Percentiles rank a stretch among this genome's conserved stretches.
These are phyloP conservation scores for Aspergillus aculeatus DNA, from an alignment of 2,329 filamentous ascomycete species.

Conservation along the genomic window DNA sequence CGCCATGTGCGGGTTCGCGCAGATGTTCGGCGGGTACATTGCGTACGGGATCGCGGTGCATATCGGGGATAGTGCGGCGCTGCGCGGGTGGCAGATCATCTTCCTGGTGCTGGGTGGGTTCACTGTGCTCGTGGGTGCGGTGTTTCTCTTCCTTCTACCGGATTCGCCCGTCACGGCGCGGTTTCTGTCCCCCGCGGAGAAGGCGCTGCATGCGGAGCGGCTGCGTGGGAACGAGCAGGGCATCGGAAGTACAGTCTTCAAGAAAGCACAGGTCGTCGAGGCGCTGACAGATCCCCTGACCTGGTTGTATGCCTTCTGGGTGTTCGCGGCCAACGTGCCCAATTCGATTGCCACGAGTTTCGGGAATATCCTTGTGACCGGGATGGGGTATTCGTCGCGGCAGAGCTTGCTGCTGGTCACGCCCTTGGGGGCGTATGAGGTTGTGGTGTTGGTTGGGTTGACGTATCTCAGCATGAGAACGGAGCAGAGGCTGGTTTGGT, in stretches of 20 bases:
- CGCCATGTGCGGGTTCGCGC: constrained; percentile 33
- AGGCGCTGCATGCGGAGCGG: constrained; percentile 32
- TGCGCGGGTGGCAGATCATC: too few species aligned
- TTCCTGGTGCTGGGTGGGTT: too few species aligned
- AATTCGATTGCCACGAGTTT: constrained; percentile 41
- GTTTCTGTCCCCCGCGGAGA: constrained; percentile 35
- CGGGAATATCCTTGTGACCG: constrained; percentile 39
- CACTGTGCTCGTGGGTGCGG: too few species aligned
- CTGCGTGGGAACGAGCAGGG: constrained; percentile 39
- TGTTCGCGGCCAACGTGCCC: constrained; percentile 40
- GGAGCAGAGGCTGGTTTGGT: constrained; percentile 35
- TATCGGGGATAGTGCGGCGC: constrained; percentile 28
- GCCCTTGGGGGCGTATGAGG: constrained; percentile 40
- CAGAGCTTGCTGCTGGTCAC: constrained; percentile 40
- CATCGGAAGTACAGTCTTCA: constrained; percentile 36
- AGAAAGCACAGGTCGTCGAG: constrained; percentile 36
- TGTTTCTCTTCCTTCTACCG: constrained; percentile 26
- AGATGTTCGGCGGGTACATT: constrained; percentile 41
- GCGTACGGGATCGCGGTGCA: constrained; percentile 34
- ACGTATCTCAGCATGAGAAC: constrained; percentile 40
- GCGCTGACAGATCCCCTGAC: constrained; percentile 37
- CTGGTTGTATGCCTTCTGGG: constrained; percentile 37
- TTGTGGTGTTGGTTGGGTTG: constrained; percentile 37
- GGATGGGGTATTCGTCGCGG: constrained; percentile 37
- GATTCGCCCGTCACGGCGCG: constrained; percentile 34